Evolutionary conservation across 2,329 filamentous ascomycete species (phyloP), one percentile per base, ranked within the genome.

Genomic region (Penicillium corylophilum): DNA sequence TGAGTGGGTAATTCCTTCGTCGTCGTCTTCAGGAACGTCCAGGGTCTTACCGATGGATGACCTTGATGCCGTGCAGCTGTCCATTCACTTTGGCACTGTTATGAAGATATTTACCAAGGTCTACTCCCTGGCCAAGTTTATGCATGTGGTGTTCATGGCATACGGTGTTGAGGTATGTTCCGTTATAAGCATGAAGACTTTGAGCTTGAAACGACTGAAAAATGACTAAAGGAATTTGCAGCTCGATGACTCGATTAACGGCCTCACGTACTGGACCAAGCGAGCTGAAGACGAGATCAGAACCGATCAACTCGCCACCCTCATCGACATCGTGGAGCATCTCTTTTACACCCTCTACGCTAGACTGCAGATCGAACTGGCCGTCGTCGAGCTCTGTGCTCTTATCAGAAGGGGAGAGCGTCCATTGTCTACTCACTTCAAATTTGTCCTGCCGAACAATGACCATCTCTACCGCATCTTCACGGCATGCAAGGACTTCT

Each of bases 271-370:
- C 44, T 68, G 68, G 59, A 64, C 72, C 49, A 55, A 57, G 15
- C 63, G 58, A 12, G 64, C 64, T 2, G 71, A 75, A 48, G 44
- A 54, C 20, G 47, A 66, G 15, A 51, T 72, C 18, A 55, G 49
- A 20, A 61, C 63, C n/a, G 50, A 63, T 4, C 65, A 64, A 5
- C 57, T 69, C 15, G 41, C 52, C 20, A 53, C 59, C 5, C 59
- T 75, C n/a, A 64, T 73, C 40, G 59, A 64, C n/a, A 63, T 59
- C 12, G 57, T 65, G 16, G 70, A 74, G 45, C 67, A 67, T 23
- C 59, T 74, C 7, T 74, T 65, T 46, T 73, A 73, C 47, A 60
- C 65, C 10, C 46, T 73, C 22, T 72, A 71, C 46, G 61, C 71
- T 2, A 63, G 70, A 29, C 42, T 75, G 6, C 60, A 67, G n/a